These are phyloP conservation scores for Boletus tomentosulus DNA, from an alignment of 768 basidiomycete genomes.

Conservation along the genomic window DNA sequence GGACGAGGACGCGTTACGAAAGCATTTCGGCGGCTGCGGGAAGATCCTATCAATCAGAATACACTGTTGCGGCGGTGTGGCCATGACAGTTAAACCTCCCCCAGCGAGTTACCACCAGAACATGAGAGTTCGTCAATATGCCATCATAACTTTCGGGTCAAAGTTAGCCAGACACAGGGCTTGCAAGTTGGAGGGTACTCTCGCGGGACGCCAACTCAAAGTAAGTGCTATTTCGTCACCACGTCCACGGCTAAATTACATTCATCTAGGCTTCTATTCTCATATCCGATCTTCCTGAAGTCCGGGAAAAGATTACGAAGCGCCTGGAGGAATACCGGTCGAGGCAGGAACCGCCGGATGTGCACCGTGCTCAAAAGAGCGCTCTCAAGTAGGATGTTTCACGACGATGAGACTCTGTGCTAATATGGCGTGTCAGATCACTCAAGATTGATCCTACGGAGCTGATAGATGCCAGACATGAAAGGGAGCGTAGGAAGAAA, in stretches of 20 bases:
- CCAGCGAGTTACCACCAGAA: slow-evolving; percentile 31
- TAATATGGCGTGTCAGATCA: slow-evolving; percentile 17
- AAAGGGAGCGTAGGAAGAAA: not conserved
- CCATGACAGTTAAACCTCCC: slow-evolving; percentile 24
- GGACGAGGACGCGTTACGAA: slow-evolving; percentile 20
- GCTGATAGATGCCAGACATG: slow-evolving; percentile 16
- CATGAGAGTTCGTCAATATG: slow-evolving; percentile 45
- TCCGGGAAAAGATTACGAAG: slow-evolving; percentile 26
- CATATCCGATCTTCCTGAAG: slow-evolving; percentile 33
- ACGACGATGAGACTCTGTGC: not conserved
- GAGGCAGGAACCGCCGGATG: slow-evolving; percentile 15
- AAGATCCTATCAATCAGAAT: slow-evolving; percentile 19
- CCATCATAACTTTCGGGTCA: slow-evolving; percentile 43
- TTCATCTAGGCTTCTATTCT: slow-evolving; percentile 23
- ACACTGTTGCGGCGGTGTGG: slow-evolving; percentile 32
- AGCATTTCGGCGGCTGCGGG: slow-evolving; percentile 25
- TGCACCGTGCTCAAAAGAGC: slow-evolving; percentile 20
- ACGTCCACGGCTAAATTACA: not conserved
- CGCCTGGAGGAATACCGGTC: slow-evolving; percentile 23
- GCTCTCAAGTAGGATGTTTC: slow-evolving; percentile 17
- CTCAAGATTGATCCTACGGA: slow-evolving; percentile 25
- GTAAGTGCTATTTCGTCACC: slow-evolving; percentile 31
- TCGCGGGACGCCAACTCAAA: slow-evolving; percentile 38
- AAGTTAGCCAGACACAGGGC: slow-evolving; percentile 38
- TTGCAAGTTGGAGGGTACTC: slow-evolving; percentile 35